Base-by-base conservation (phyloP, 495 filamentous ascomycete genomes). In the Tuber melanosporum region DNA sequence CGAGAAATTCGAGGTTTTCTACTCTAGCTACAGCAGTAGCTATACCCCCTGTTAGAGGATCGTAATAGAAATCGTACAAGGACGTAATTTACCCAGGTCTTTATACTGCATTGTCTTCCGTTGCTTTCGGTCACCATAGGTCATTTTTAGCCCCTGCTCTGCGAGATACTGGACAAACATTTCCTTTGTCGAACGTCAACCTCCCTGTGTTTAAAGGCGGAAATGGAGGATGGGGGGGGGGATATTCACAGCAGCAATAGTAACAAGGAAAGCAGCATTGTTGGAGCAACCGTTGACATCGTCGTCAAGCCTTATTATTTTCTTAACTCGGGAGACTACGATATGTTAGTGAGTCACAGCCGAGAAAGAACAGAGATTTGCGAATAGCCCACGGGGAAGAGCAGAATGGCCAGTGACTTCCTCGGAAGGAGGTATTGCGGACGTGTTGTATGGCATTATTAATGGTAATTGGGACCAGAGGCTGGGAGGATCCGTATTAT, bases 151-250 rank as follows among this genome's bases (percentile, higher is more conserved):
- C 43, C 90, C 92, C 85, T 97, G 92, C 76, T 91, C 89, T 42
- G 93, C 91, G 47, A 99, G 88, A 83, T 98, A 91, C 83, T 97
- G 93, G 78, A 99, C 92, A 87, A 99, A 99, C 90, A 97, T 91
- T 85, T 98, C 95, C 92, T 96, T n/a, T 19, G 39, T 71, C 26
- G 69, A 74, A 75, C 49, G 72, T 39, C 20, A 76, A 57, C 70
- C 41, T 41, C 76, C 74, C 74, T 72, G 42, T 70, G n/a, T 70
- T 41, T 22, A 36, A 72, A 36, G 45, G 39, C 26, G 22, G 52
- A 73, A 80, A 17, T 8, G 73, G 2, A 10, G 74, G 46, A 26
- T 26, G 9, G 36, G 47, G 39, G 44, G 52, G 41, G 43, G 39
- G 70, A 79, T 88, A 78, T 86, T 66, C 57, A 92, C 93, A 17